Evolutionary conservation across 768 basidiomycete genomes (phyloP).

Genomic region (Leucogyrophana mollusca): DNA sequence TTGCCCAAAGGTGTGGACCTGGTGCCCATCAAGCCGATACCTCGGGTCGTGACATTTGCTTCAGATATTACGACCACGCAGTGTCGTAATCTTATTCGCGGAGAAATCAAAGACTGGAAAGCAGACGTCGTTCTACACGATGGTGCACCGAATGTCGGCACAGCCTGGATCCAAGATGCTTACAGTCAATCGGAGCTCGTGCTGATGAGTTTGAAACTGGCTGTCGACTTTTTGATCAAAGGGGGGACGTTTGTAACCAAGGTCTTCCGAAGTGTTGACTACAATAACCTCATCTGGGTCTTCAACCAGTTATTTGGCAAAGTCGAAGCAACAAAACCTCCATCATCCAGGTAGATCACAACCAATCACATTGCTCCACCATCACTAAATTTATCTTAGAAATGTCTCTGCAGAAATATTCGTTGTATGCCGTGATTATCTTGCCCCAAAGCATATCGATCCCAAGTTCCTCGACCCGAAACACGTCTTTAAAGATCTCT

Average conservation of each 20-base stretch:
- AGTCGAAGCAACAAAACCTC: slow-evolving; percentile 98
- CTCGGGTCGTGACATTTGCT: slow-evolving; percentile 86
- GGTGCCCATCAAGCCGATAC: slow-evolving; percentile 94
- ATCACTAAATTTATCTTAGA: slow-evolving; percentile 37
- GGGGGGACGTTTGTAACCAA: slow-evolving; percentile 97
- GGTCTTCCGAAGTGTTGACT: slow-evolving; percentile 97
- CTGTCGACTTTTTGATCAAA: slow-evolving; percentile 90
- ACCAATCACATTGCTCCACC: not conserved
- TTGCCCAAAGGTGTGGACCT: slow-evolving; percentile 78
- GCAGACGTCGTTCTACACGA: slow-evolving; percentile 98
- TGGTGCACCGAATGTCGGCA: slow-evolving; percentile 99
- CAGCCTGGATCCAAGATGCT: slow-evolving; percentile 98
- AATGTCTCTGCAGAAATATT: slow-evolving; percentile 99
- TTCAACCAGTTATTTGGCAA: slow-evolving; percentile 94
- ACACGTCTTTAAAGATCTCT: slow-evolving; percentile 94
- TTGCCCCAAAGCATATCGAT: slow-evolving; percentile 93
- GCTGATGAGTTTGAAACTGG: slow-evolving; percentile 90
- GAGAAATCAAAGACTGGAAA: slow-evolving; percentile 97
- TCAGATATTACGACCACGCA: slow-evolving; percentile 92
- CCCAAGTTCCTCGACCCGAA: slow-evolving; percentile 97
- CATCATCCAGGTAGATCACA: slow-evolving; percentile 79
- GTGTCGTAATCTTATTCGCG: slow-evolving; percentile 83
- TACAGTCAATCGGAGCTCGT: slow-evolving; percentile 97
- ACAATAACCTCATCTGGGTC: slow-evolving; percentile 98
- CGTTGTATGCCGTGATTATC: slow-evolving; percentile 94